These are phyloP conservation scores for Spiromastix sp. DNA, from an alignment of 2,329 filamentous ascomycete species.

Conservation along the genomic window DNA sequence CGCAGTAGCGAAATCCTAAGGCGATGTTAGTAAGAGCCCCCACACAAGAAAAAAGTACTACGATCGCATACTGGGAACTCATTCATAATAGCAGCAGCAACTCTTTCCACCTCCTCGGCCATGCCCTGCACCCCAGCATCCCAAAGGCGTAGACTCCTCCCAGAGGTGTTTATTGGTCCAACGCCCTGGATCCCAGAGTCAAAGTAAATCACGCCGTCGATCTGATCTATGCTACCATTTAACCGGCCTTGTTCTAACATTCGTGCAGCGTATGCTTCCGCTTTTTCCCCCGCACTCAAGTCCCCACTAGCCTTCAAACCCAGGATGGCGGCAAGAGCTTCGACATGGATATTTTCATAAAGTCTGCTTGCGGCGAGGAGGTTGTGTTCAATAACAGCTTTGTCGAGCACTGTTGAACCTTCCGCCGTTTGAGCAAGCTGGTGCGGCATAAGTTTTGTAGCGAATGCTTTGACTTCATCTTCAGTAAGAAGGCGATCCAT, in stretches of 20 bases:
- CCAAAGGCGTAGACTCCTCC: slow-evolving; percentile 71
- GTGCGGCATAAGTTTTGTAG: slow-evolving; percentile 68
- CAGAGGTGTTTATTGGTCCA: slow-evolving; percentile 52
- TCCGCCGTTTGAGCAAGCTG: slow-evolving; percentile 85
- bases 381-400: slow-evolving; percentile 94
- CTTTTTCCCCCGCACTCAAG: slow-evolving; percentile 52
- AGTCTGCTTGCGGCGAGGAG: slow-evolving; percentile 72
- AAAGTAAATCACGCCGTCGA: slow-evolving; percentile 80
- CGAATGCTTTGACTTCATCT: slow-evolving; percentile 78
- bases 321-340: slow-evolving; percentile 64
- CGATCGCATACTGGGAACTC: slow-evolving; percentile 67
- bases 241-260: slow-evolving; percentile 96
- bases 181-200: slow-evolving; percentile 58
- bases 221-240: slow-evolving; percentile 85
- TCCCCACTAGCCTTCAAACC: slow-evolving; percentile 51
- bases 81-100: slow-evolving; percentile 69
- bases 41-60: not conserved
- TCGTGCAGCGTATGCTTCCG: slow-evolving; percentile 80
- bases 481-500: slow-evolving; percentile 73
- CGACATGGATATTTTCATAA: slow-evolving; percentile 67
- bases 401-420: slow-evolving; percentile 83
- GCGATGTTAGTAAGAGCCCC: not conserved
- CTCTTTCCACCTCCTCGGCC: slow-evolving; percentile 80
- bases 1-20: slow-evolving; percentile 24
- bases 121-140: slow-evolving; percentile 78